Base-by-base conservation (phyloP, 1,139 yeast species). In the Zygoascus sp. region DNA sequence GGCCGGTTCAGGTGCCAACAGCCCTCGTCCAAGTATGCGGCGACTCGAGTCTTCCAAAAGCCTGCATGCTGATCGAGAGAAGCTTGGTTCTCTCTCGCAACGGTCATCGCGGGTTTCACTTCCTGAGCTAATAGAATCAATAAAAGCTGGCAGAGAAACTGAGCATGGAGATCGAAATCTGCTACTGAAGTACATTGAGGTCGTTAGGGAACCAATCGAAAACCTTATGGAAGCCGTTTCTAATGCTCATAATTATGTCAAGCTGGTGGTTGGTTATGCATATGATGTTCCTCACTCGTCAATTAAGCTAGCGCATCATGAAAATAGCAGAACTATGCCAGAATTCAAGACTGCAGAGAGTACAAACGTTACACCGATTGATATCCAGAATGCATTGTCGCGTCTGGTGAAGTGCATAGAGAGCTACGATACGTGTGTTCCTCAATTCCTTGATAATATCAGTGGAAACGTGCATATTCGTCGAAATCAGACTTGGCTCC, bases 261-360 rank as follows among this genome's bases (percentile, higher is more conserved):
- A 68, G 40, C 42, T 61, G 1, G 58, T 66, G 1, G 52, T 74
- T 7, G 69, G 72, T 1, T 59, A 66, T 45, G 64, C 70, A 1
- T 73, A 71, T 48, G 78, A 73, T 55, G 76, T 71, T 2, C 56
- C 65, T 0, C 46, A 49, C 1, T 50, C 45, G n/a, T 30, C 47
- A 8, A 47, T 41, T 10, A 22, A n/a, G 21, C 23, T 19, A 22
- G 30, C 38, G 15, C 8, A 32, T 9, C 3, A n/a, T 10, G 28
- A 6, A 25, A 10, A 10, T 5, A 5, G 19, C 10, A 56, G 32
- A 27, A 21, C 38, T 22, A 23, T 23, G n/a, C 27, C 40, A 7
- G 39, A 28, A 21, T 35, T 19, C 16, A 13, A 10, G 9, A 21
- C 16, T 20, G 40, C 34, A 10, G 17, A 35, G 19, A n/a, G 36